Evolutionary conservation across 2,329 filamentous ascomycete species (phyloP).

Genomic region (Neofusicoccum sp.): DNA sequence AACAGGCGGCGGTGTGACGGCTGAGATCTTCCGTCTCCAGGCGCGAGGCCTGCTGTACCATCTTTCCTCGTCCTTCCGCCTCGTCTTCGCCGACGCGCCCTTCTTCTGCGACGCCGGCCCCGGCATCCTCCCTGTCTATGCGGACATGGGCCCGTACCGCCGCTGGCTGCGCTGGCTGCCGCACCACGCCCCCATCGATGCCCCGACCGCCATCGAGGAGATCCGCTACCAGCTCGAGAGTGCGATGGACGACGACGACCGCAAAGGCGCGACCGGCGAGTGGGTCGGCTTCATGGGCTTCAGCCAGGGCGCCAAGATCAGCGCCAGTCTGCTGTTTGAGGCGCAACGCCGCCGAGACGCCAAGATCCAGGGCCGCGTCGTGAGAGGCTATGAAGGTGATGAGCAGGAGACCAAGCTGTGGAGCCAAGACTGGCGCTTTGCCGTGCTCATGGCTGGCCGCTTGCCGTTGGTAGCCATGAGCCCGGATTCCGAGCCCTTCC

Average conservation of each 20-base stretch:
- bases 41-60: conserved; percentile 55
- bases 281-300: conserved; percentile 54
- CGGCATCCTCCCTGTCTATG: conserved; percentile 64
- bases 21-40: conserved; percentile 66
- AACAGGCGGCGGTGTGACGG: conserved; percentile 66
- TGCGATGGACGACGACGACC: conserved; percentile 46
- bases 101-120: conserved; percentile 62
- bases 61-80: conserved; percentile 61
- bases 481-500: neutral
- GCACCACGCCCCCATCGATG: conserved; percentile 55
- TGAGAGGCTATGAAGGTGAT: conserved; percentile 3
- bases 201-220: conserved; percentile 48
- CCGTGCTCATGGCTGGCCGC: conserved; percentile 60
- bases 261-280: conserved; percentile 39
- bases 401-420: conserved; percentile 27
- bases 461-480: conserved; percentile 57
- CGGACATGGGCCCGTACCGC: conserved; percentile 63
- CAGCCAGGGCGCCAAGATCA: conserved; percentile 50
- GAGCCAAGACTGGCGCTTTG: conserved; percentile 55
- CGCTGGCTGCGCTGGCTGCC: conserved; percentile 63
- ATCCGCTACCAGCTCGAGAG: conserved; percentile 45
- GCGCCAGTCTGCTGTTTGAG: conserved; percentile 48
- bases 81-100: conserved; percentile 71
- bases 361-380: conserved; percentile 25
- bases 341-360: conserved; percentile 55